Percentiles rank a stretch among this genome's conserved stretches.
Conservation (phyloP, 352 stramenopile species). For the Phytophthora gonapodyides region DNA sequence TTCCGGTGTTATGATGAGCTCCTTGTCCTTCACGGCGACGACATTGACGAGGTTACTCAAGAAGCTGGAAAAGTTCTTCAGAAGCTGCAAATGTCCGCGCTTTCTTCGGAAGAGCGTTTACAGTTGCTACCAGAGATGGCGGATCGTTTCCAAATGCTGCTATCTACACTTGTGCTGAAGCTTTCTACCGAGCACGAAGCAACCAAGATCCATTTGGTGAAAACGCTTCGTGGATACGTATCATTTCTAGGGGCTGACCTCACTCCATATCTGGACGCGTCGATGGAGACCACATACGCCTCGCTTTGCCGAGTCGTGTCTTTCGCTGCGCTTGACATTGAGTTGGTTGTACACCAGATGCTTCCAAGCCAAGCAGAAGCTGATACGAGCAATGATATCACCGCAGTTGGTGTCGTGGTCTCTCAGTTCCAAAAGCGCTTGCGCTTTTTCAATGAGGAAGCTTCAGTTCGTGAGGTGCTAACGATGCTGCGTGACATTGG, state of each 20-base stretch:
- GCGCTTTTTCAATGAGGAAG: conserved; percentile 70
- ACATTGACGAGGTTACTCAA: conserved; percentile 40
- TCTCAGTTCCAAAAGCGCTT: conserved; percentile 85
- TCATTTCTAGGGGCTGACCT: conserved; percentile 49
- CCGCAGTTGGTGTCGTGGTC: conserved; percentile 34
- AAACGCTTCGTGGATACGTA: conserved; percentile 75
- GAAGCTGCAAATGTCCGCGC: conserved; percentile 34
- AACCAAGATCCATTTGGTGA: conserved; percentile 58
- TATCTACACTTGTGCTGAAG: conserved; percentile 70
- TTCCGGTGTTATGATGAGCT: conserved; percentile 83
- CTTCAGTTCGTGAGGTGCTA: conserved; percentile 51
- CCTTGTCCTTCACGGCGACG: conserved; percentile 64
- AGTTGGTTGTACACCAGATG: conserved; percentile 68
- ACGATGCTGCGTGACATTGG: conserved; percentile 59
- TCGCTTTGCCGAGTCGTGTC: conserved; percentile 53
- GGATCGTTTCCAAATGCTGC: conserved; percentile 71
- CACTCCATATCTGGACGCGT: conserved; percentile 52
- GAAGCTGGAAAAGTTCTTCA: conserved; percentile 35
- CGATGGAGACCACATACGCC: conserved; percentile 52
- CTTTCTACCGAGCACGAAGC: conserved; percentile 65
- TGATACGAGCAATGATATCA: conserved; percentile 4
- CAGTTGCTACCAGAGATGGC: conserved; percentile 60
- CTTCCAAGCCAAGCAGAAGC: conserved; percentile 17
- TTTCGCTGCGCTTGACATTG: conserved; percentile 74
- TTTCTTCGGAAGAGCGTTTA: conserved; percentile 60